A percentile compares a stretch with the other conserved stretches of the same genome.
Evolutionary conservation across 2,329 filamentous ascomycete species (phyloP).

Genomic region (Aspergillus oerlinghausenensis): DNA sequence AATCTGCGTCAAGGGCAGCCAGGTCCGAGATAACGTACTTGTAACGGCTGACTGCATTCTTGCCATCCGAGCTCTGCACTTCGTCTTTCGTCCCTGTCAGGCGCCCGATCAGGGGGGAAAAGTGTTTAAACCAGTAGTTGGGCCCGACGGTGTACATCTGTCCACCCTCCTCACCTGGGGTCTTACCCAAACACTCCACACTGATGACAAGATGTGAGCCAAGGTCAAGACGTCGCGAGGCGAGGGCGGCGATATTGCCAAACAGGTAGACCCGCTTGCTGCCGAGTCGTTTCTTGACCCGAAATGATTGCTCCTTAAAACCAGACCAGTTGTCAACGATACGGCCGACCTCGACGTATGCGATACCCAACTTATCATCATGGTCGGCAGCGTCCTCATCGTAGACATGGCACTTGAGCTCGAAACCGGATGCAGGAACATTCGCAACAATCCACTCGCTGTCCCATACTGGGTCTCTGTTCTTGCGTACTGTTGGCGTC

Average conservation of each 20-base stretch:
- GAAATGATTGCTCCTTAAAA: constrained; percentile 60
- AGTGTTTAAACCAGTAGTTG: constrained; percentile 73
- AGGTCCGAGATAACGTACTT: constrained; percentile 54
- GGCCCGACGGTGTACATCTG: constrained; percentile 76
- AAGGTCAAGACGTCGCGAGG: constrained; percentile 61
- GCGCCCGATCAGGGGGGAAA: constrained; percentile 81
- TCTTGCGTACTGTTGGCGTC: constrained; percentile 69
- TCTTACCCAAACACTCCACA: constrained; percentile 71
- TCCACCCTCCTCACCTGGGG: constrained; percentile 60
- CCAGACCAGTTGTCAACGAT: constrained; percentile 65
- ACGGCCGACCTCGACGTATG: constrained; percentile 61
- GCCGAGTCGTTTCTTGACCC: constrained; percentile 71
- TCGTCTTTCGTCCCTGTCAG: constrained; percentile 67
- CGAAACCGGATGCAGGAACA: constrained; percentile 73
- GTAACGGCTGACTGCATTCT: constrained; percentile 63
- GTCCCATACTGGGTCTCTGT: constrained; percentile 74
- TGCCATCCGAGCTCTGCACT: constrained; percentile 52
- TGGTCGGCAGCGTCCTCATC: constrained; percentile 85
- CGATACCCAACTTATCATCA: constrained; percentile 84
- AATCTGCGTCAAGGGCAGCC: neutral
- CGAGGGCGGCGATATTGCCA: constrained; percentile 61
- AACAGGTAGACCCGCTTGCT: constrained; percentile 82
- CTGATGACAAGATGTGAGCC: constrained; percentile 68
- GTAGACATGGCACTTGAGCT: constrained; percentile 78
- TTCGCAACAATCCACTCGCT: constrained; percentile 85